Conservation (phyloP, 75 land plant genomes). For the Pinus tabuliformis region DNA sequence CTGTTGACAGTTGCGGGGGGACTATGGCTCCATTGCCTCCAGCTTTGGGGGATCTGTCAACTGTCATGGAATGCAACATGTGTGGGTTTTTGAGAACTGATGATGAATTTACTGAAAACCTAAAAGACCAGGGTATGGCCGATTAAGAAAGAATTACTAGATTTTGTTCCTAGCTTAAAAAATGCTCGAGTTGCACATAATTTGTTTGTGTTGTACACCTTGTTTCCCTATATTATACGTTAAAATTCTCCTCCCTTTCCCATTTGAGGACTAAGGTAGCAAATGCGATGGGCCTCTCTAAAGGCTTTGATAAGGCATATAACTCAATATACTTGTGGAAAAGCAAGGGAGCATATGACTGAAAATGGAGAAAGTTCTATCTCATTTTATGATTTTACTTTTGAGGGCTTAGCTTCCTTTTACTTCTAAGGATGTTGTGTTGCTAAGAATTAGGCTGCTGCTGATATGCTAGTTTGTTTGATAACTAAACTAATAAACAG, state of each 20-base stretch:
- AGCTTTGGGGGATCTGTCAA: slow-evolving; percentile 10
- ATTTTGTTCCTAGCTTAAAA: not conserved
- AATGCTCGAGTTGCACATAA: not conserved
- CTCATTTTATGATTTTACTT: not conserved
- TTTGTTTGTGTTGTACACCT: not conserved
- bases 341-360: not conserved
- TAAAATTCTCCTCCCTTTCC: not conserved
- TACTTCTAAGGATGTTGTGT: not conserved
- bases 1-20: slow-evolving; percentile 72
- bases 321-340: not conserved
- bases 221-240: not conserved
- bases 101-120: slow-evolving; percentile 23
- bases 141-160: not conserved
- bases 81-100: slow-evolving; percentile 68
- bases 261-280: not conserved
- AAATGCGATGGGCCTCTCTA: not conserved
- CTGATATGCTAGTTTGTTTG: not conserved
- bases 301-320: not conserved
- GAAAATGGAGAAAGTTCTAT: not conserved
- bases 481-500: not conserved
- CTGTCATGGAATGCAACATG: slow-evolving; percentile 82
- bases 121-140: slow-evolving; percentile 2
- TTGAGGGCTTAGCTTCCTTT: not conserved
- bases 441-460: not conserved
- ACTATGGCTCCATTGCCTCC: slow-evolving; percentile 90